A percentile compares a stretch with the other conserved stretches of the same genome.
Conservation (phyloP, 768 basidiomycete genomes). For the Sporobolomyces pararoseus region DNA sequence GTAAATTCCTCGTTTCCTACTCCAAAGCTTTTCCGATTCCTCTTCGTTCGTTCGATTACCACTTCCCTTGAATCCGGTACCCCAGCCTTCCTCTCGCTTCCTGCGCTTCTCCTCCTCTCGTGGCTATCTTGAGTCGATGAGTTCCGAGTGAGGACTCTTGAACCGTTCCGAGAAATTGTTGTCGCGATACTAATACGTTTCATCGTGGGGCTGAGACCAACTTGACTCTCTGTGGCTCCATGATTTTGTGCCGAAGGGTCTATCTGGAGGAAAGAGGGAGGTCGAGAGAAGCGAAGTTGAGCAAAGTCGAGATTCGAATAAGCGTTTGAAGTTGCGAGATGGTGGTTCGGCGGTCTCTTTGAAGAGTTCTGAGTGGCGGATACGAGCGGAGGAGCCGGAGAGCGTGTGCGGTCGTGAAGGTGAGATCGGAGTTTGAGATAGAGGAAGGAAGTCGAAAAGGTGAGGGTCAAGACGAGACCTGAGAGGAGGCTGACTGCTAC, state of each 20-base stretch:
- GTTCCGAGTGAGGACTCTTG: constrained; percentile 16
- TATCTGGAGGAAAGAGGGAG: background rate
- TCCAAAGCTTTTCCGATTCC: background rate
- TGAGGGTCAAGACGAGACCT: background rate
- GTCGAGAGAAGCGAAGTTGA: background rate
- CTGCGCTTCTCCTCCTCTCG: background rate
- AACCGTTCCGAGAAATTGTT: background rate
- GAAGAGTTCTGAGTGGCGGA: background rate
- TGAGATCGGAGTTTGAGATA: background rate
- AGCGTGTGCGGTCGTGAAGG: background rate
- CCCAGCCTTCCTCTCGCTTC: background rate
- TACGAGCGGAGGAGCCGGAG: background rate
- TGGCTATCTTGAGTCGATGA: constrained; percentile 10
- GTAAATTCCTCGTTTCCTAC: background rate
- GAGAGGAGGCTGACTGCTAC: constrained; percentile 19
- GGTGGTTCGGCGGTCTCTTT: background rate
- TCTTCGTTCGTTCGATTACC: constrained; percentile 10
- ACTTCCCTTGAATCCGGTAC: background rate
- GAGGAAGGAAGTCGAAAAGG: background rate
- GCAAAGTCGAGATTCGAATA: background rate
- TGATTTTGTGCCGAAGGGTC: background rate
- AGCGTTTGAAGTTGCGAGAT: background rate
- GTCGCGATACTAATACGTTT: constrained; percentile 12
- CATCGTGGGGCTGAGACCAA: background rate
- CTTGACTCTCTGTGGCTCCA: too few relatives aligned